Percentiles rank a stretch among this genome's conserved stretches.
phyloP scores from a whole-genome alignment of 805 yeast genomes.

The Komagataella pastoris region DNA sequence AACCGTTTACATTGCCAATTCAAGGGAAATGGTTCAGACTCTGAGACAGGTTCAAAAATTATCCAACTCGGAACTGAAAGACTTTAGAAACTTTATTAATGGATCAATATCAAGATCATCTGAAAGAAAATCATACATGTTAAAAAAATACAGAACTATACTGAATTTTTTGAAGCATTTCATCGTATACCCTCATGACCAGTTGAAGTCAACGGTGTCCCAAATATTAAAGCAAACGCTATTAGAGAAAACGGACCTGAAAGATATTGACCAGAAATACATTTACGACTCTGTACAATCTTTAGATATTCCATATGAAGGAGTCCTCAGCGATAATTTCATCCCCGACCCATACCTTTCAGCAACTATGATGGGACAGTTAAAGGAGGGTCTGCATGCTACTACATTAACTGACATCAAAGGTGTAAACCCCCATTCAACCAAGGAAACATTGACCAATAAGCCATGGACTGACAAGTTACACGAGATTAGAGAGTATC shows the following conservation, averaged over 20 bases:
- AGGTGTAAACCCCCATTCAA: neutral
- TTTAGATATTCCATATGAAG: neutral
- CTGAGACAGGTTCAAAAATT: neutral
- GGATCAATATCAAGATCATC: neutral
- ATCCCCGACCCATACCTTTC: neutral
- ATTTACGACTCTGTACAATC: neutral
- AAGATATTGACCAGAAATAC: neutral
- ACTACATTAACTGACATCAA: neutral
- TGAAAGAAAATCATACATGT: neutral
- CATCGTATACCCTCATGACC: conserved; percentile 1
- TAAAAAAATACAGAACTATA: neutral
- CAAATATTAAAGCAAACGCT: neutral
- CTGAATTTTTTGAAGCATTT: neutral
- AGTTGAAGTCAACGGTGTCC: neutral
- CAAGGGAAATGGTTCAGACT: neutral
- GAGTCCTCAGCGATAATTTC: neutral
- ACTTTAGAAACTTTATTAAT: neutral
- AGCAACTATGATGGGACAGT: neutral
- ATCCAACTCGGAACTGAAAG: neutral
- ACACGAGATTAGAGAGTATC: neutral
- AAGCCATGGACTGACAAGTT: neutral
- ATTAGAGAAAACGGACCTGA: neutral
- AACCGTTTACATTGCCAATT: neutral
- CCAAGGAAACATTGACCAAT: neutral
- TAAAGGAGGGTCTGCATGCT: neutral